These are phyloP conservation scores for Dunaliella sp. DNA, from an alignment of 139 green algal species.

Conservation along the genomic window DNA sequence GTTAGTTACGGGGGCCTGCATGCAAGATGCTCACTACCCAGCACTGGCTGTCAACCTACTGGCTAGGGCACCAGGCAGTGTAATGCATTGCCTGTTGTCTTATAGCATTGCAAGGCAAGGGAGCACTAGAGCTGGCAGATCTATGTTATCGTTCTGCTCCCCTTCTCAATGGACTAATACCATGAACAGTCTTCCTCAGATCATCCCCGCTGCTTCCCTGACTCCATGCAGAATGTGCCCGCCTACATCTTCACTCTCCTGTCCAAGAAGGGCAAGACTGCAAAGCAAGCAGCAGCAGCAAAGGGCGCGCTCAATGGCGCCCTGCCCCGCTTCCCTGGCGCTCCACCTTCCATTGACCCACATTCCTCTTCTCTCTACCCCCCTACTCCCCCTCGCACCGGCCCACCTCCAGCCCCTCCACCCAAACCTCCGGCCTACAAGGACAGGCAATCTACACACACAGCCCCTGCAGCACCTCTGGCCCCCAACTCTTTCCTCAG, in stretches of 20 bases:
- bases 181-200: no score
- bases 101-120: no score
- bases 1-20: no score
- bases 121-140: no score
- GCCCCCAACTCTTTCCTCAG: neutral
- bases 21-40: no score
- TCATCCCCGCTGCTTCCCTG: no score
- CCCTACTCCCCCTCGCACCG: no score
- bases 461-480: neutral
- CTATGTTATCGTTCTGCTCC: no score
- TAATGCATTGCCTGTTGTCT: no score
- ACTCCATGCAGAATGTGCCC: slow-evolving; percentile 16
- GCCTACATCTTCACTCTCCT: slow-evolving; percentile 51
- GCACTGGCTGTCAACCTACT: no score
- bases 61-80: no score
- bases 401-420: neutral
- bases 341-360: neutral
- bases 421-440: neutral
- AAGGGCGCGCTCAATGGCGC: slow-evolving; percentile 9
- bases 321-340: neutral
- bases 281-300: slow-evolving; percentile 39
- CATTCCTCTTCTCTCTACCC: neutral
- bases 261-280: slow-evolving; percentile 43
- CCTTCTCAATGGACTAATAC: no score
- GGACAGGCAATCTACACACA: neutral